Evolutionary conservation across 108 stramenopile genomes (phyloP).

Genomic region (Bacterosira constricta): DNA sequence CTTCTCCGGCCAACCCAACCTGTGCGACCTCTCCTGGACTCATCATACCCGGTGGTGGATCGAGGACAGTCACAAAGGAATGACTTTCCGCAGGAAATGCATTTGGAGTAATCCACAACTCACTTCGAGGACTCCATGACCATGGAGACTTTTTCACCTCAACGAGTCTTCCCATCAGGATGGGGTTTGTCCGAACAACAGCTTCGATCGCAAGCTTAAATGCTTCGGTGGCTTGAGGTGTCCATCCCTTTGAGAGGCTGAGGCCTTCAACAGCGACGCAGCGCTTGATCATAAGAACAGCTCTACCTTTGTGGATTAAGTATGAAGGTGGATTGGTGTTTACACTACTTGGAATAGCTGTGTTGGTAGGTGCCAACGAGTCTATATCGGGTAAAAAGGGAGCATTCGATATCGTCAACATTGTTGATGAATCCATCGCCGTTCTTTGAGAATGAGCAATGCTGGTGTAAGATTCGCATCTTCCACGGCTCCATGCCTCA

Average conservation of each 20-base stretch:
- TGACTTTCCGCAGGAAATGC: constrained; percentile 41
- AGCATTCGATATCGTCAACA: constrained; percentile 12
- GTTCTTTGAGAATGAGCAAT: neutral
- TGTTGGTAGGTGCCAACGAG: neutral
- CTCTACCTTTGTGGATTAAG: constrained; percentile 45
- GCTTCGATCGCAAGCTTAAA: constrained; percentile 47
- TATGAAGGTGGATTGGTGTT: constrained; percentile 3
- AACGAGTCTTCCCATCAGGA: constrained; percentile 46
- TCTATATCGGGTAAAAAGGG: constrained; percentile 2
- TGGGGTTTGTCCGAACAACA: constrained; percentile 49
- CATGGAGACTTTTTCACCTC: constrained; percentile 44
- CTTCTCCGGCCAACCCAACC: neutral
- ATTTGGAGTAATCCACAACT: constrained; percentile 33
- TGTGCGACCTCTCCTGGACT: constrained; percentile 19
- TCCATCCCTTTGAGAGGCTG: constrained; percentile 40
- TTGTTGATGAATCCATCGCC: neutral
- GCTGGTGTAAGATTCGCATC: too few species aligned
- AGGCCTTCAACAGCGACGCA: constrained; percentile 47
- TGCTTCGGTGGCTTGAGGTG: constrained; percentile 37
- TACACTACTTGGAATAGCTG: neutral
- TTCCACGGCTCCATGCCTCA: neutral
- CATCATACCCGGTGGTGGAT: constrained; percentile 31
- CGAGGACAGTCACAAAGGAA: constrained; percentile 38
- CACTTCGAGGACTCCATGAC: constrained; percentile 27
- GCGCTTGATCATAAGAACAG: constrained; percentile 49